These are phyloP conservation scores for Dothideomycetes sp. DNA, from an alignment of 2,329 filamentous ascomycete species.

Conservation along the genomic window DNA sequence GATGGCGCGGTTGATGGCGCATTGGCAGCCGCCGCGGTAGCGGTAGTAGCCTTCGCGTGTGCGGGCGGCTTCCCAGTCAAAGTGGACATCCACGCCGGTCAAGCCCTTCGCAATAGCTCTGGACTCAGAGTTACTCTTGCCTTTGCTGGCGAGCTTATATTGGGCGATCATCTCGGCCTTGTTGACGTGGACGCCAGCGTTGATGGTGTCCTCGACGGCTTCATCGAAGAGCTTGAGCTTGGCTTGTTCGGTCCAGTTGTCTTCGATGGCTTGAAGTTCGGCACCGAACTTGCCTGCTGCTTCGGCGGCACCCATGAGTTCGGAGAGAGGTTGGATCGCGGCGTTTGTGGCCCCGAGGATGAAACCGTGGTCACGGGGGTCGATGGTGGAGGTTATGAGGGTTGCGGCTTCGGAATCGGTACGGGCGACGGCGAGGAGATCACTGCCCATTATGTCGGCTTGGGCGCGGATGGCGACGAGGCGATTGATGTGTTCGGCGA, in stretches of 20 bases:
- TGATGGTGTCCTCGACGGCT: slow-evolving; percentile 75
- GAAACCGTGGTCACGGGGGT: slow-evolving; percentile 89
- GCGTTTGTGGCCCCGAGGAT: slow-evolving; percentile 86
- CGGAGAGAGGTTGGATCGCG: slow-evolving; percentile 70
- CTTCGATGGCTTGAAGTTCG: slow-evolving; percentile 83
- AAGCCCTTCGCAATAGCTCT: slow-evolving; percentile 68
- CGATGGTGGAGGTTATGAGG: slow-evolving; percentile 92
- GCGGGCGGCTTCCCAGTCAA: slow-evolving; percentile 89
- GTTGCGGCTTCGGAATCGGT: slow-evolving; percentile 98
- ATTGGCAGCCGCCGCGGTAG: slow-evolving; percentile 82
- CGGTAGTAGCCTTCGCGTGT: slow-evolving; percentile 95
- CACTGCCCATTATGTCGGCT: slow-evolving; percentile 93
- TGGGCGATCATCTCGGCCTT: slow-evolving; percentile 58
- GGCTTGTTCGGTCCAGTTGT: slow-evolving; percentile 72
- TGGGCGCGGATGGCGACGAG: slow-evolving; percentile 94
- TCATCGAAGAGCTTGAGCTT: slow-evolving; percentile 83
- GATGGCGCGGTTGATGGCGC: slow-evolving; percentile 79
- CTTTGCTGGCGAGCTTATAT: slow-evolving; percentile 60
- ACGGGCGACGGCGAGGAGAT: slow-evolving; percentile 83
- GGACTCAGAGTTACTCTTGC: slow-evolving; percentile 78
- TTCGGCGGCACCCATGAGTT: slow-evolving; percentile 85
- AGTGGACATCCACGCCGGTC: slow-evolving; percentile 73
- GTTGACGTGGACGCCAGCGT: slow-evolving; percentile 55
- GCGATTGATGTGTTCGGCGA: slow-evolving; percentile 96
- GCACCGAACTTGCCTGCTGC: slow-evolving; percentile 68